Conservation (phyloP, 2,329 filamentous ascomycete genomes). For the Alternaria viburni region DNA sequence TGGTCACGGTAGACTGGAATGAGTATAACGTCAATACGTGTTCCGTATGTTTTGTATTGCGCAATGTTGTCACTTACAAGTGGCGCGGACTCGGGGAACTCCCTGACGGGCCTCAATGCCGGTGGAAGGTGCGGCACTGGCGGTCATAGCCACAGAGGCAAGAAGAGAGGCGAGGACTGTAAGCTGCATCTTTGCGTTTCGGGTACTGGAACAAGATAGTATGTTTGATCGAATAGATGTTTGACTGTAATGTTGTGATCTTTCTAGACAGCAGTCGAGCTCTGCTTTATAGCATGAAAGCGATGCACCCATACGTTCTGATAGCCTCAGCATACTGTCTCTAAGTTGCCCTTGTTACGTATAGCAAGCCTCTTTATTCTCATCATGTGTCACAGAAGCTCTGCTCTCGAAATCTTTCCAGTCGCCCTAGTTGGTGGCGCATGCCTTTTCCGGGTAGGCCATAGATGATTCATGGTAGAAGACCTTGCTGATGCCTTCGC, state of each 20-base stretch:
- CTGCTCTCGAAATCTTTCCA: background rate
- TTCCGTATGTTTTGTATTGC: background rate
- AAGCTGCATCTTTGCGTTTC: constrained; percentile 4
- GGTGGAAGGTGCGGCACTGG: constrained; percentile 1
- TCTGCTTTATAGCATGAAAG: background rate
- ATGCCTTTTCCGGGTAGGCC: background rate
- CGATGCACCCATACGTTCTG: background rate
- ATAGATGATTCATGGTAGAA: background rate
- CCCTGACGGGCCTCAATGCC: constrained; percentile 1
- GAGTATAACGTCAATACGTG: background rate
- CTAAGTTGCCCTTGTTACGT: background rate
- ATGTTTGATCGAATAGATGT: background rate
- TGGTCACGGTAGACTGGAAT: background rate
- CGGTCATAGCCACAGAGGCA: constrained; percentile 1
- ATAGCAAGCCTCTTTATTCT: background rate
- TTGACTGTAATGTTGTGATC: background rate
- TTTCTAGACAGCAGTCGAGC: background rate
- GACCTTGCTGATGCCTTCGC: background rate
- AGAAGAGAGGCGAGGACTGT: constrained; percentile 1
- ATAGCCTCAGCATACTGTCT: background rate
- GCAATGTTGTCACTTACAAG: background rate
- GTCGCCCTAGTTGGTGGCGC: background rate
- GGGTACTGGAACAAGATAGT: background rate
- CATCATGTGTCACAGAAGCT: background rate
- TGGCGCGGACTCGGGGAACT: constrained; percentile 14